A percentile compares a stretch with the other conserved stretches of the same genome.
Conservation (phyloP, 2,329 filamentous ascomycete species). For the Talaromyces sp. region DNA sequence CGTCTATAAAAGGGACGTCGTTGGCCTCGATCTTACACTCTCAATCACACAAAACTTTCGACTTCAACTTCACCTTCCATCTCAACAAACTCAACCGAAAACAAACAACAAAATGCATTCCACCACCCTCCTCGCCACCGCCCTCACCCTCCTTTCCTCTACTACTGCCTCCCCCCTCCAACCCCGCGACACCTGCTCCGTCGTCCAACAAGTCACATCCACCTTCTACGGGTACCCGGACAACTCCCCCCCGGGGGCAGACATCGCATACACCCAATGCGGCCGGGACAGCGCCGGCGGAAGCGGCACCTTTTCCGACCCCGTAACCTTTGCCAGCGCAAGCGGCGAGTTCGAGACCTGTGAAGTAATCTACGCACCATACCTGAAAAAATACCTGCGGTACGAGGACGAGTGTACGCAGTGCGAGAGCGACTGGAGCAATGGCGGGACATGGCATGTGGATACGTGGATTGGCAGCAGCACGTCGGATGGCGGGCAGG, state of each 20-base stretch:
- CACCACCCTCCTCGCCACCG: neutral
- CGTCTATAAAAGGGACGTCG: neutral
- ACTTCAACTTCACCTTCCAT: neutral
- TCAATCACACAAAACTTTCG: neutral
- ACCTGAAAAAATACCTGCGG: constrained; percentile 41
- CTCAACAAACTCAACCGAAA: neutral
- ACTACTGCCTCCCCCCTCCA: neutral
- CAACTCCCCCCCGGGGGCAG: constrained; percentile 33
- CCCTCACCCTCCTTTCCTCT: neutral
- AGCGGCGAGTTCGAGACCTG: constrained; percentile 37
- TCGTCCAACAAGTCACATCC: constrained; percentile 20
- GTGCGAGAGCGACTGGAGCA: constrained; percentile 24
- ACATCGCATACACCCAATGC: constrained; percentile 31
- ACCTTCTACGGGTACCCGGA: constrained; percentile 41
- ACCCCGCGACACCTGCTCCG: constrained; percentile 4
- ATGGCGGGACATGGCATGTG: constrained; percentile 22
- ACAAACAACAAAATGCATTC: neutral
- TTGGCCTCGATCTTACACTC: neutral
- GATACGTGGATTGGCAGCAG: constrained; percentile 37
- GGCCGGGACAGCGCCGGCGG: constrained; percentile 36
- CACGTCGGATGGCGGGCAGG: constrained; percentile 23
- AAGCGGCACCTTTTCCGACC: constrained; percentile 38
- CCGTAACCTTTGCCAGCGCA: constrained; percentile 41
- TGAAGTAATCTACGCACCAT: constrained; percentile 43
- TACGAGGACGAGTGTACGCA: constrained; percentile 31